Conservation (phyloP, 2,329 filamentous ascomycete species). For the Bipolaris oryzae region DNA sequence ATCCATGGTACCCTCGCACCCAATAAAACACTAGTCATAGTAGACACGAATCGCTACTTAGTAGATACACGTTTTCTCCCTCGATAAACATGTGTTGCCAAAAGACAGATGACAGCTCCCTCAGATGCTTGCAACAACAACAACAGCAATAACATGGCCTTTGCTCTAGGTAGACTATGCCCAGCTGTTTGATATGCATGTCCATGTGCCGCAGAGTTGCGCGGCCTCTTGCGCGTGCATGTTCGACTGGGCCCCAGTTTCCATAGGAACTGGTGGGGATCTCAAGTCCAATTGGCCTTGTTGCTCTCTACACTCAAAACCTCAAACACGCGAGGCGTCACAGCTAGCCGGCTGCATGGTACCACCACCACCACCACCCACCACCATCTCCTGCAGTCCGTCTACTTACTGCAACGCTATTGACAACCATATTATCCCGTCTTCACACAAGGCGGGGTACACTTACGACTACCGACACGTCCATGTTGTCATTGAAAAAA, state of each 20-base stretch:
- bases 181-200: neutral
- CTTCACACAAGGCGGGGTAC: neutral
- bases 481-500: neutral
- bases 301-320: neutral
- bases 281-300: neutral
- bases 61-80: no score
- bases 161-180: no score
- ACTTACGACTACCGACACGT: neutral
- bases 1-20: neutral
- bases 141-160: no score
- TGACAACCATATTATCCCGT: neutral
- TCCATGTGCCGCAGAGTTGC: slow-evolving; percentile 1
- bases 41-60: no score
- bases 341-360: neutral
- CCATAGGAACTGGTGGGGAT: slow-evolving; percentile 14
- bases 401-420: slow-evolving; percentile 1
- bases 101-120: no score
- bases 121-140: no score
- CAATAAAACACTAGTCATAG: neutral
- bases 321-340: neutral
- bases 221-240: slow-evolving; percentile 9
- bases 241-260: slow-evolving; percentile 2
- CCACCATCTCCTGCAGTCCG: neutral
- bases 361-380: neutral
- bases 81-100: no score